Conservation (phyloP, 2,329 filamentous ascomycete species). For the Ophiostoma quercus region DNA sequence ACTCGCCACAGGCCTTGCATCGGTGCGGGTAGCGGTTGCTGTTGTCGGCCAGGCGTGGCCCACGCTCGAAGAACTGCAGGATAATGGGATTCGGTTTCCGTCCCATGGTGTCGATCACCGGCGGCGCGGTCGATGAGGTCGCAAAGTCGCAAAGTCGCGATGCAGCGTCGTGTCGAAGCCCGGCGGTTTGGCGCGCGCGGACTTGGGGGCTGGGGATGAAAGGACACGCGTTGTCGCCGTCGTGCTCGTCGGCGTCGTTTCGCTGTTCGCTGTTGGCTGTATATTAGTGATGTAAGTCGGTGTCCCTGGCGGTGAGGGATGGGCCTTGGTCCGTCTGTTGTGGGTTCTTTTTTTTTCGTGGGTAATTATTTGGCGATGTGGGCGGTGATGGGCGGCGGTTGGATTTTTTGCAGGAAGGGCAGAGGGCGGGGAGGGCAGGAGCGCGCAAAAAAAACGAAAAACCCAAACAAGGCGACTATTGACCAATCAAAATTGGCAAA, state of each 20-base stretch:
- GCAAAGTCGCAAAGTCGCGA: slow-evolving; percentile 1
- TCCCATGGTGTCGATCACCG: slow-evolving; percentile 54
- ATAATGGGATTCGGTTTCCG: slow-evolving; percentile 80
- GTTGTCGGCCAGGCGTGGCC: slow-evolving; percentile 78
- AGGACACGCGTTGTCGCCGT: neutral
- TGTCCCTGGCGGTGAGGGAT: slow-evolving; percentile 19
- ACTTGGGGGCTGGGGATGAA: neutral
- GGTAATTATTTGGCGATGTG: slow-evolving; percentile 18
- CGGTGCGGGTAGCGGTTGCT: slow-evolving; percentile 91
- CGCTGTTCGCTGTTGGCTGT: neutral
- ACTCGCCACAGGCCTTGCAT: slow-evolving; percentile 81
- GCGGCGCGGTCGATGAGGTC: neutral
- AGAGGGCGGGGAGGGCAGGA: slow-evolving; percentile 22
- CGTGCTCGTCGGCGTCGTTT: slow-evolving; percentile 8
- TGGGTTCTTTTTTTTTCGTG: slow-evolving; percentile 20
- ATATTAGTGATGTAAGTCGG: slow-evolving; percentile 7
- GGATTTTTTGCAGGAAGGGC: slow-evolving; percentile 18
- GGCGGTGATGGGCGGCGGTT: slow-evolving; percentile 26
- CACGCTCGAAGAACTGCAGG: slow-evolving; percentile 81
- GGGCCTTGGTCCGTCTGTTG: slow-evolving; percentile 15
- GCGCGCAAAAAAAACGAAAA: slow-evolving; percentile 17
- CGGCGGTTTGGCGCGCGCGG: neutral
- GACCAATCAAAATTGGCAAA: slow-evolving; percentile 19
- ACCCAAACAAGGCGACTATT: slow-evolving; percentile 15
- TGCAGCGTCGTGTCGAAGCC: slow-evolving; percentile 8